Evolutionary conservation across 345 rosid species (phyloP).

Genomic region (Salix brachista): DNA sequence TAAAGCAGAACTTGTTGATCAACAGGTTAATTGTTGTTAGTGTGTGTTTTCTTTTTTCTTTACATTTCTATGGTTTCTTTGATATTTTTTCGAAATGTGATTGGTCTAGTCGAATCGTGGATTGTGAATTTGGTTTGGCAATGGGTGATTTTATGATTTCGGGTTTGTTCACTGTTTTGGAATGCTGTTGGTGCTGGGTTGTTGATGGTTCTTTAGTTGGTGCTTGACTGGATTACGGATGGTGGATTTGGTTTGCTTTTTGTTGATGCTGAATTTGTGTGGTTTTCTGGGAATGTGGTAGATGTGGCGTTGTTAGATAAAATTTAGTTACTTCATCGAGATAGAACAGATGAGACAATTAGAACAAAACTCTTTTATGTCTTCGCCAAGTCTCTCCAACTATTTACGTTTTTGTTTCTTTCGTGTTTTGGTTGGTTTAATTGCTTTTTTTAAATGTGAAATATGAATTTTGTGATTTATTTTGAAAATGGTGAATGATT

Average conservation of each 20-base stretch:
- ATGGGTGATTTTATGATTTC: background rate
- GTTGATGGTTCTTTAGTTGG: background rate
- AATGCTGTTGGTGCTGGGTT: background rate
- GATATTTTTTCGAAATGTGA: background rate
- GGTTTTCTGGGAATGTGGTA: background rate
- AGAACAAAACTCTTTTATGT: no score
- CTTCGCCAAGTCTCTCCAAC: no score
- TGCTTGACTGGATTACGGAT: background rate
- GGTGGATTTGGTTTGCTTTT: background rate
- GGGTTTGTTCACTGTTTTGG: background rate
- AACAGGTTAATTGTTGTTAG: constrained; percentile 39
- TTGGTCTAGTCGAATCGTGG: background rate
- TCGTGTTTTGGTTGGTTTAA: background rate
- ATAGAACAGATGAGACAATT: no score
- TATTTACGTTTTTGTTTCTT: no score
- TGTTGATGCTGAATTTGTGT: background rate
- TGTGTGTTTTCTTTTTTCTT: background rate
- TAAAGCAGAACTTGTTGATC: constrained; percentile 64
- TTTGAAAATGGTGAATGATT: background rate
- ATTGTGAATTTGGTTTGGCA: background rate
- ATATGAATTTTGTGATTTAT: background rate
- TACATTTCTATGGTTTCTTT: background rate
- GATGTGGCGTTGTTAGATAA: background rate
- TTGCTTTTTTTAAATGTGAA: background rate
- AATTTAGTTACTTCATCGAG: no score